phyloP scores from a whole-genome alignment of 352 stramenopile genomes.

The Phytophthora idaei region DNA sequence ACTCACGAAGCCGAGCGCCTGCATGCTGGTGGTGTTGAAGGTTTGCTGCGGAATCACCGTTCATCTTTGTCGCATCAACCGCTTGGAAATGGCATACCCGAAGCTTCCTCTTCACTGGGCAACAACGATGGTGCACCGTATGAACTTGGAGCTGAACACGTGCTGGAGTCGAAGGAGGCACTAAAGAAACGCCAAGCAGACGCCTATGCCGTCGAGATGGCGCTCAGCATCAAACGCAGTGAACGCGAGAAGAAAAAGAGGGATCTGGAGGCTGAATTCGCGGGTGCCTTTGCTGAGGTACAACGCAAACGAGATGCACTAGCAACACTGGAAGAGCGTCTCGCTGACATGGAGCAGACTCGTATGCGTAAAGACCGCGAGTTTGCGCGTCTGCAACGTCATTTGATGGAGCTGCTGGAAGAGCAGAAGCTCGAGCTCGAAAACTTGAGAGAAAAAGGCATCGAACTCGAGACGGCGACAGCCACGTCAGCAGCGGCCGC shows the following conservation, averaged over 20 bases:
- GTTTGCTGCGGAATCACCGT: slow-evolving; percentile 38
- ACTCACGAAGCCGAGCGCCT: slow-evolving; percentile 92
- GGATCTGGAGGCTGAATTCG: slow-evolving; percentile 92
- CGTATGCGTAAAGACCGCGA: slow-evolving; percentile 93
- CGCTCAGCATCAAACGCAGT: slow-evolving; percentile 92
- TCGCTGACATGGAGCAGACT: slow-evolving; percentile 93
- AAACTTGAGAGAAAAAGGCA: slow-evolving; percentile 88
- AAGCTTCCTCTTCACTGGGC: slow-evolving; percentile 18
- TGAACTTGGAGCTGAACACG: slow-evolving; percentile 51
- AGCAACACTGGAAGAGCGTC: slow-evolving; percentile 77
- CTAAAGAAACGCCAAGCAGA: slow-evolving; percentile 70
- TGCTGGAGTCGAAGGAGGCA: slow-evolving; percentile 54
- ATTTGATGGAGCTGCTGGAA: slow-evolving; percentile 93
- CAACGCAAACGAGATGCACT: slow-evolving; percentile 88
- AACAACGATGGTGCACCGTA: slow-evolving; percentile 36
- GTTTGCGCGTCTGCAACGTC: slow-evolving; percentile 91
- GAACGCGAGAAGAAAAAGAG: slow-evolving; percentile 93
- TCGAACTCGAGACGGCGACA: slow-evolving; percentile 91
- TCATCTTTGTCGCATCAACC: slow-evolving; percentile 41
- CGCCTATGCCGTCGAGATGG: slow-evolving; percentile 92
- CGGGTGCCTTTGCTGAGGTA: slow-evolving; percentile 90
- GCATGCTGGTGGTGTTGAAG: slow-evolving; percentile 66
- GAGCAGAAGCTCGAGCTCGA: slow-evolving; percentile 95
- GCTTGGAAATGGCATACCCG: slow-evolving; percentile 59
- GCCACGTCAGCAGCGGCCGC: slow-evolving; percentile 92